Evolutionary conservation across 2,329 filamentous ascomycete genomes (phyloP).

Genomic region (Coccinonectria pachysandricola): DNA sequence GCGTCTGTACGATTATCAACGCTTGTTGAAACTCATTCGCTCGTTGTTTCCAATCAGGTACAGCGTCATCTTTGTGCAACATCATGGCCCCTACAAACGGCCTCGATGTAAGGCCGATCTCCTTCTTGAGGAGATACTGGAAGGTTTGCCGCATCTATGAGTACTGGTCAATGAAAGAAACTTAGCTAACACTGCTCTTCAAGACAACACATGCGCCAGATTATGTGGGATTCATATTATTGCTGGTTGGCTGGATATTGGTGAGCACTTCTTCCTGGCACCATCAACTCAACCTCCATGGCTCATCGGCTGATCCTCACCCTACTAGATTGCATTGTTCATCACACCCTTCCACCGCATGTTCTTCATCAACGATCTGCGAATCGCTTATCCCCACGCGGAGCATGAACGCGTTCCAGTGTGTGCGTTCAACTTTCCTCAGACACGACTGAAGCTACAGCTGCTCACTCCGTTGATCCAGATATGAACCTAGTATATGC

Average conservation of each 20-base stretch:
- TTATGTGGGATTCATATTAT: conserved; percentile 65
- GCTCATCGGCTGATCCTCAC: too few species aligned
- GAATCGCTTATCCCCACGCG: conserved; percentile 80
- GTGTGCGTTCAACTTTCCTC: conserved; percentile 34
- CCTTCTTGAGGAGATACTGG: conserved; percentile 34
- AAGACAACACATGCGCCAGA: conserved; percentile 80
- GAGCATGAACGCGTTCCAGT: conserved; percentile 74
- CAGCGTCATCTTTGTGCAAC: too few species aligned
- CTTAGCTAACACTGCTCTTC: too few species aligned
- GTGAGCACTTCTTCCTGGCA: too few species aligned
- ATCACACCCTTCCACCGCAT: conserved; percentile 86
- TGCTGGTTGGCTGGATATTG: conserved; percentile 58
- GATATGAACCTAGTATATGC: conserved; percentile 73
- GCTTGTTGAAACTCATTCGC: too few species aligned
- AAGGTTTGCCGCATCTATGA: conserved; percentile 23
- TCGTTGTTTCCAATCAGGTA: too few species aligned
- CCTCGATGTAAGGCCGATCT: conserved; percentile 13
- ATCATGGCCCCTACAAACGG: conserved; percentile 19
- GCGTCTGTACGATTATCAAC: too few species aligned
- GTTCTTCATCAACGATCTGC: conserved; percentile 78
- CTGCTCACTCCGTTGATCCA: conserved; percentile 15
- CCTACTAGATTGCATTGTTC: conserved; percentile 22
- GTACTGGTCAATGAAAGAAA: too few species aligned
- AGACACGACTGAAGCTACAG: not conserved
- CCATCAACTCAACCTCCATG: too few species aligned